phyloP scores from a whole-genome alignment of 805 yeast species.

The Sugiyamaella marilandica region DNA sequence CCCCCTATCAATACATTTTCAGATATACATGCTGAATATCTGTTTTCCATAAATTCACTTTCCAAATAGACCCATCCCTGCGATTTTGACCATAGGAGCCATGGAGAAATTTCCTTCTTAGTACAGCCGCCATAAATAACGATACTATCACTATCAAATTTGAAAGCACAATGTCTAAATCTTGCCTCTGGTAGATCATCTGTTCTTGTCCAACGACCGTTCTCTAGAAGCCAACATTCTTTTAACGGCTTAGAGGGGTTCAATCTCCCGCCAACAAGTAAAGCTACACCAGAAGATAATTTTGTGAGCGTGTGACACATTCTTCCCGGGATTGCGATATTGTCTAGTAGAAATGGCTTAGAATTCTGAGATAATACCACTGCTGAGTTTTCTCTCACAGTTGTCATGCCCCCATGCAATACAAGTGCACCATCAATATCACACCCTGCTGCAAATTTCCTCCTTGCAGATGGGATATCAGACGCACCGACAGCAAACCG shows the following conservation, averaged over 20 bases:
- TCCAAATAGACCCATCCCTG: conserved; percentile 23
- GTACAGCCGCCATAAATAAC: conserved; percentile 50
- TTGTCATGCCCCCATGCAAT: conserved; percentile 36
- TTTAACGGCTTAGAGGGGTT: conserved; percentile 47
- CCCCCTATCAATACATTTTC: conserved; percentile 43
- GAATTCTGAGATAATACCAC: conserved; percentile 3
- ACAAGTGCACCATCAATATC: conserved; percentile 17
- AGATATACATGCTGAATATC: conserved; percentile 37
- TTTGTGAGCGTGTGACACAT: conserved; percentile 54
- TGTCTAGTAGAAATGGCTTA: not conserved
- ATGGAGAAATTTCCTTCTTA: conserved; percentile 12
- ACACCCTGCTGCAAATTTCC: conserved; percentile 43
- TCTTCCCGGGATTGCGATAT: conserved; percentile 34
- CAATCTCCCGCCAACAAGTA: conserved; percentile 64
- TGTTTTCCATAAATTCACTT: conserved; percentile 22
- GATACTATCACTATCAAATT: conserved; percentile 28
- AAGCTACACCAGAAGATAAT: conserved; percentile 26
- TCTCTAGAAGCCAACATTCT: conserved; percentile 41
- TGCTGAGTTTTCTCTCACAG: conserved; percentile 19
- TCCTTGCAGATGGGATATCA: conserved; percentile 15
- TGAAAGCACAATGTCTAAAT: conserved; percentile 47
- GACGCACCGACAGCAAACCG: not conserved
- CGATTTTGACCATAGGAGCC: conserved; percentile 15
- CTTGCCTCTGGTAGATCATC: conserved; percentile 43
- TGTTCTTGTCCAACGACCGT: conserved; percentile 39